Evolutionary conservation across 768 basidiomycete genomes (phyloP), one percentile per base, ranked within the genome.

Genomic region (Sarcodon aspratus): DNA sequence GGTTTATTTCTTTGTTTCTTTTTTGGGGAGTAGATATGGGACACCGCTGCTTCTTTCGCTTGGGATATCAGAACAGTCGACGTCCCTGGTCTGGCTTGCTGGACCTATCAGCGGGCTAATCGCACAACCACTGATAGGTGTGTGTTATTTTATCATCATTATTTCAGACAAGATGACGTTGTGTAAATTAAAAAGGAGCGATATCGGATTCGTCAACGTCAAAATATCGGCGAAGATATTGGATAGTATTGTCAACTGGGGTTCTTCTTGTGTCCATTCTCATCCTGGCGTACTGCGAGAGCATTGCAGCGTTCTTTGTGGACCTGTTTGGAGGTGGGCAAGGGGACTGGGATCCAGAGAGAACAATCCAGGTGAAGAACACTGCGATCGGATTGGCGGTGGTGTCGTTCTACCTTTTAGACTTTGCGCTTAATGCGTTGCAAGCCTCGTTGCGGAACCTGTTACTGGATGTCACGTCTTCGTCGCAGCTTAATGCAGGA

Each of bases 101-200:
- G 88, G 95, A 9, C 96, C 96, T 5, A 90, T 99, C 52, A 92
- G 89, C 53, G 96, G 96, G 12, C 72, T 99, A 43, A 70, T 99
- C 46, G 93, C 93, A 5, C 96, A 99, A 63, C 96, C 96, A n/a
- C 73, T 98, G 48, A 96, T 99, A 57, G 96, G 95, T 90, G 56
- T 52, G 72, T 36, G 33, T 35, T 27, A 27, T 36, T 18, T 15
- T 33, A 6, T 42, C 11, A 6, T 42, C 40, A 42, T 42, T 42
- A 15, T 17, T 42, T 42, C 6, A 17, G 8, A 6, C 40, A 6
- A 15, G 11, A 15, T 40, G n/a, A 40, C 38, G n/a, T 21, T 40
- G 27, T 42, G 2, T 9, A 3, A 42, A 15, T 36, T 3, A 27
- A 27, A 17, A 52, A 94, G 91, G 93, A 53, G 94, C 96, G 10